Percentiles rank a stretch among this genome's conserved stretches.
These are phyloP conservation scores for Pseudevernia furfuracea DNA, from an alignment of 495 filamentous ascomycete species.

Conservation along the genomic window DNA sequence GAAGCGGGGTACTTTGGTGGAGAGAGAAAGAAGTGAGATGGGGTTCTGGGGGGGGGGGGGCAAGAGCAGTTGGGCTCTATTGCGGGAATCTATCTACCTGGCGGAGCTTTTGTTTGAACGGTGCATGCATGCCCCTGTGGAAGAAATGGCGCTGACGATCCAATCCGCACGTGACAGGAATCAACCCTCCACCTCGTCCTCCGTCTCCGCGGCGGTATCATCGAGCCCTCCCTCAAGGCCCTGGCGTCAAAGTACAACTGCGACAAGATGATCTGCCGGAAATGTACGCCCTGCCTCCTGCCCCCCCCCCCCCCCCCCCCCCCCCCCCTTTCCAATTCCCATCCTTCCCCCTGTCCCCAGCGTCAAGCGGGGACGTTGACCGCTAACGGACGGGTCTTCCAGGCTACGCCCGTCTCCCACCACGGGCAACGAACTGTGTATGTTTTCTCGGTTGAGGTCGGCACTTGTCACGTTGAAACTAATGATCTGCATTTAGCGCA, in stretches of 20 bases:
- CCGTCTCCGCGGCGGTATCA: constrained; percentile 98
- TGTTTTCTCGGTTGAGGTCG: neutral
- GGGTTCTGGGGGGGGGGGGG: too few species aligned
- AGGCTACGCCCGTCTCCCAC: constrained; percentile 81
- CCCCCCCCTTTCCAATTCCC: neutral
- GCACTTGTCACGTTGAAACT: too few species aligned
- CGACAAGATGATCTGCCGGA: constrained; percentile 99
- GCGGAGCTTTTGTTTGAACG: neutral
- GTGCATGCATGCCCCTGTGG: too few species aligned
- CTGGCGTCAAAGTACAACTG: constrained; percentile 99
- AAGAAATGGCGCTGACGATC: neutral
- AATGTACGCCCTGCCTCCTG: constrained; percentile 97
- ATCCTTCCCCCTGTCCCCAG: too few species aligned
- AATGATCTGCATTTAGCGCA: too few species aligned
- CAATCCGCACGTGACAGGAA: constrained; percentile 50
- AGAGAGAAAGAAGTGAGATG: neutral
- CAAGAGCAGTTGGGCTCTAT: too few species aligned
- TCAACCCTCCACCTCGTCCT: constrained; percentile 98
- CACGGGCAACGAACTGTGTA: constrained; percentile 89
- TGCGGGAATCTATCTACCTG: too few species aligned
- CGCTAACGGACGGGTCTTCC: neutral
- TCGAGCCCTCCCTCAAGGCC: constrained; percentile 97
- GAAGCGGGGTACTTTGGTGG: too few species aligned
- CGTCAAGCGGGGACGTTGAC: neutral
- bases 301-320: too few species aligned